Conservation (phyloP, 164 flowering plant species). For the Magnolia sinica region DNA sequence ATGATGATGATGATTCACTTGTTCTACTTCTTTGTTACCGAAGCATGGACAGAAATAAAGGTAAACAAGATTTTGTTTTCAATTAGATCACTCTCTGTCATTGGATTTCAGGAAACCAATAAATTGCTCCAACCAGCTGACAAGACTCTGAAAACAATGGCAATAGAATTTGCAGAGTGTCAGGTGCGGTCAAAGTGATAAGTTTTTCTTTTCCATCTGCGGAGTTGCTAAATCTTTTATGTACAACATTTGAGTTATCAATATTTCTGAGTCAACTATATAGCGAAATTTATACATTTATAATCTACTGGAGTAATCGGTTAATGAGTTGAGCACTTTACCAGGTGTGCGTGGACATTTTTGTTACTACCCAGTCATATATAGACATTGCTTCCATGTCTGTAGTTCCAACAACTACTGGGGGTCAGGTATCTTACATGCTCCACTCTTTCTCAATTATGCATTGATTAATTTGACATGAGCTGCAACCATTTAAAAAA, state of each 20-base stretch:
- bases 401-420: conserved; percentile 92
- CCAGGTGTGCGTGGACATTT: conserved; percentile 94
- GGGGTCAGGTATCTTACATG: conserved; percentile 73
- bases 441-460: not conserved
- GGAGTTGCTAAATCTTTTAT: no score
- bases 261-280: no score
- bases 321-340: conserved; percentile 3
- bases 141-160: conserved; percentile 86
- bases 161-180: conserved; percentile 93
- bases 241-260: no score
- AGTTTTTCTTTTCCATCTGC: not conserved
- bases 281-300: no score
- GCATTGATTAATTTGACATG: no score
- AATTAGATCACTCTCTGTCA: no score
- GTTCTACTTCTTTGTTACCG: no score
- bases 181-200: conserved; percentile 49
- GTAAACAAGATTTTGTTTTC: no score
- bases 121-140: conserved; percentile 93
- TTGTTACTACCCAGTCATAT: conserved; percentile 79
- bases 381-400: conserved; percentile 91
- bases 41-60: no score
- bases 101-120: conserved; percentile 64
- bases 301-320: no score
- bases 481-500: no score
- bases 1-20: no score